Evolutionary conservation across 441 rosid species (phyloP).

Genomic region (Breynia disticha): DNA sequence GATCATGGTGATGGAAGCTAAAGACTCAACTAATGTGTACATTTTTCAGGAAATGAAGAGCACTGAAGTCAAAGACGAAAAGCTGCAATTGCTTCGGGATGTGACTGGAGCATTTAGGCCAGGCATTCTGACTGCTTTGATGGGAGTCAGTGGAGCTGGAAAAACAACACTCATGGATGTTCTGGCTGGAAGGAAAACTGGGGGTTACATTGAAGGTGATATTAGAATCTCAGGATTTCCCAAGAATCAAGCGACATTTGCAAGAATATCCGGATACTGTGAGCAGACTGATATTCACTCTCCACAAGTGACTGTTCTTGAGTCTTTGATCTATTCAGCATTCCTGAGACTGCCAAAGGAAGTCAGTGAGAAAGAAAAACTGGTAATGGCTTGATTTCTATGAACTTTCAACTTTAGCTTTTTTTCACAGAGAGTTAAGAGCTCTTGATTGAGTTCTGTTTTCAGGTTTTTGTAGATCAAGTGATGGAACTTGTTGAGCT

Average conservation of each 20-base stretch:
- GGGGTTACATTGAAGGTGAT: constrained; percentile 32
- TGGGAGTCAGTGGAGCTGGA: constrained; percentile 92
- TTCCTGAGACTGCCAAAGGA: constrained; percentile 22
- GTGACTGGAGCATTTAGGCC: constrained; percentile 82
- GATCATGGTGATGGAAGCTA: neutral
- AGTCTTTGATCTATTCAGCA: constrained; percentile 38
- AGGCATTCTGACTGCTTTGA: constrained; percentile 79
- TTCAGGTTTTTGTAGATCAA: constrained; percentile 29
- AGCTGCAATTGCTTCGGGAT: constrained; percentile 47
- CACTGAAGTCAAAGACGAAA: constrained; percentile 44
- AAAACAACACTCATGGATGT: constrained; percentile 53
- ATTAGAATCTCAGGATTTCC: constrained; percentile 34
- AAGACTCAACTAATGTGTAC: no score
- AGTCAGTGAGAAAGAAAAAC: neutral
- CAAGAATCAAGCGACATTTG: constrained; percentile 37
- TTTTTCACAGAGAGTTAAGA: no score
- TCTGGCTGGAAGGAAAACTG: constrained; percentile 39
- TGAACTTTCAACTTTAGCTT: no score
- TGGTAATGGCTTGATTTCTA: constrained; percentile 6
- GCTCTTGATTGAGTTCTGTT: neutral
- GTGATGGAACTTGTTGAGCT: constrained; percentile 38
- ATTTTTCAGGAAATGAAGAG: constrained; percentile 45
- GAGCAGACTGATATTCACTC: constrained; percentile 39
- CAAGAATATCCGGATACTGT: constrained; percentile 37
- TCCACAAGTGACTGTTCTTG: constrained; percentile 35